Conservation (phyloP, 2,329 filamentous ascomycete genomes). For the Venturia effusa region DNA sequence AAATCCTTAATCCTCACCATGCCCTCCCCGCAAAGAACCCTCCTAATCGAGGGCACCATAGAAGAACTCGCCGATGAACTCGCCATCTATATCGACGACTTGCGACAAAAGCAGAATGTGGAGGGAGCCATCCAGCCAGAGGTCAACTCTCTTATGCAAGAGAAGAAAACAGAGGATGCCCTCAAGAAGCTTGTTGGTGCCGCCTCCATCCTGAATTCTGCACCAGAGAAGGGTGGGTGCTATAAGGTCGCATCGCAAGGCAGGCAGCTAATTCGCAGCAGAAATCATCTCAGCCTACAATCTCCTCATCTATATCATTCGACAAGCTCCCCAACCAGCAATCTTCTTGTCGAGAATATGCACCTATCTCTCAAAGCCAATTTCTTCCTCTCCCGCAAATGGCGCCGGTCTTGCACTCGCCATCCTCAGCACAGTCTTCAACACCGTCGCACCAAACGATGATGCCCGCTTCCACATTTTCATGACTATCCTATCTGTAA, state of each 20-base stretch:
- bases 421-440: constrained; percentile 91
- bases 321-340: constrained; percentile 74
- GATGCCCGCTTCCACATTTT: constrained; percentile 84
- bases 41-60: constrained; percentile 81
- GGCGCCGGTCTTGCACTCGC: constrained; percentile 78
- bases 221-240: constrained; percentile 67
- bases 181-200: constrained; percentile 82
- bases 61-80: constrained; percentile 90
- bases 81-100: constrained; percentile 81
- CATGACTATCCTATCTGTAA: constrained; percentile 73
- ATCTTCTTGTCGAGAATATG: constrained; percentile 83
- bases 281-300: constrained; percentile 96
- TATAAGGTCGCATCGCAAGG: constrained; percentile 11
- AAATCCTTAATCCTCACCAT: constrained; percentile 26
- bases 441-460: constrained; percentile 68
- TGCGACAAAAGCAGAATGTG: constrained; percentile 53
- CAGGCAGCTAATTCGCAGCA: constrained; percentile 21
- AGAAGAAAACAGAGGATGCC: constrained; percentile 66
- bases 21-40: constrained; percentile 50
- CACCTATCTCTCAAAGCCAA: constrained; percentile 76
- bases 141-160: constrained; percentile 58
- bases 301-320: constrained; percentile 84
- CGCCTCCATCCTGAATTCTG: constrained; percentile 64
- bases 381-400: constrained; percentile 76
- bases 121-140: constrained; percentile 47